Percentiles rank a stretch among this genome's conserved stretches.
Conservation (phyloP, 2,329 filamentous ascomycete genomes). For the Trichoderma oligosporum region DNA sequence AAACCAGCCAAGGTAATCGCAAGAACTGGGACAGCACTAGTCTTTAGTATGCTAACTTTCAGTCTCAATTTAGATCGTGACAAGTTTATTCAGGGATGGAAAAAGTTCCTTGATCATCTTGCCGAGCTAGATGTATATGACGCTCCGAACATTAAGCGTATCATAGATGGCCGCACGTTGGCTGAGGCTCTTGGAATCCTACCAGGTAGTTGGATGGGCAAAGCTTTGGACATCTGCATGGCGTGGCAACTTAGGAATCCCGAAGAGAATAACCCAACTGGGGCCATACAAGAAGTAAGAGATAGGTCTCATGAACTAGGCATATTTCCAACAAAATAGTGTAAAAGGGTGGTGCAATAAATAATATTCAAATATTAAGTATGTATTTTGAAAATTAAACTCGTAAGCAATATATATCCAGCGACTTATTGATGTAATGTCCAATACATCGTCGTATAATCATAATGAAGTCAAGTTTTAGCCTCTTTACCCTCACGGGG, state of each 20-base stretch:
- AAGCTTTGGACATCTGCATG: conserved; percentile 73
- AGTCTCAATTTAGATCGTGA: conserved; percentile 37
- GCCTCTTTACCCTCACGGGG: neutral
- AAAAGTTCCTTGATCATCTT: conserved; percentile 53
- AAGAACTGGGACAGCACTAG: neutral
- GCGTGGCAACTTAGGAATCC: conserved; percentile 88
- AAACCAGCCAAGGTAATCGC: neutral
- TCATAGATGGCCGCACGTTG: conserved; percentile 73
- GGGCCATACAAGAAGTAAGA: conserved; percentile 58
- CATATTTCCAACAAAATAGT: conserved; percentile 25
- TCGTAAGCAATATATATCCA: neutral
- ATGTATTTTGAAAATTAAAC: neutral
- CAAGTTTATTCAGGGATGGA: conserved; percentile 49
- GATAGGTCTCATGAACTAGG: conserved; percentile 50
- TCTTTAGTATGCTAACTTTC: neutral
- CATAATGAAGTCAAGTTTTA: neutral
- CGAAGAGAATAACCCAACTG: conserved; percentile 53
- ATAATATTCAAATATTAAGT: neutral
- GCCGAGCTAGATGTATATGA: conserved; percentile 53
- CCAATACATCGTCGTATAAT: neutral
- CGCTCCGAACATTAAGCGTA: conserved; percentile 54
- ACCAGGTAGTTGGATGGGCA: conserved; percentile 79
- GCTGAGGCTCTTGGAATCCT: conserved; percentile 63
- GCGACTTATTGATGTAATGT: conserved; percentile 3
- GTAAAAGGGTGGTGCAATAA: neutral